Evolutionary conservation across 1,284 basidiomycete species (phyloP), one percentile per base, ranked within the genome.

Genomic region (Wolfiporia cocos): DNA sequence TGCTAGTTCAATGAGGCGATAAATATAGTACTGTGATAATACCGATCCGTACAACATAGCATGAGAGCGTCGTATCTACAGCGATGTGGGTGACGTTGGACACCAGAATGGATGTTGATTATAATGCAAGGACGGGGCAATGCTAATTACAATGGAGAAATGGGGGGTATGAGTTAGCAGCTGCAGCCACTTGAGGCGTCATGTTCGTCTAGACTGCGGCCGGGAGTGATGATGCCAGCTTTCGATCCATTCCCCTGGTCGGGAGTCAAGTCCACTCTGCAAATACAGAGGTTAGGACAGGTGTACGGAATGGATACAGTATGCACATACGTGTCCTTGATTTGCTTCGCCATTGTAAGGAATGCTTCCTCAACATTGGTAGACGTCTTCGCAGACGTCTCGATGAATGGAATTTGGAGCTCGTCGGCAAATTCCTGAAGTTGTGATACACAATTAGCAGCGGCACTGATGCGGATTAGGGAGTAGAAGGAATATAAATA

Each of bases 361-460:
- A 99, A 99, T 18, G 96, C 95, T 61, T 99, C 93, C 65, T 99
- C 96, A 49, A 99, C 96, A 60, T 98, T 97, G 47, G 91, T 91
- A 39, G 94, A 90, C 57, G 91, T 92, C 86, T 99, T 99, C 33
- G 96, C 96, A 4, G 93, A 97, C 11, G 95, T 99, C 74, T 99
- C 96, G 59, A 99, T 77, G 84, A 98, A 98, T 21, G 91, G 87
- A 53, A 99, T 92, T 53, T 77, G 77, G 40, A 99, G 74, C 61
- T 95, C 90, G 60, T 95, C 90, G 36, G 96, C 92, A 54, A 99
- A 93, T 70, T 95, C 92, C 84, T 92, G 26, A 28, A 7, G 14
- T 7, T 28, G 26, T 14, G 14, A 19, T 9, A 10, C 14, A n/a
- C 34, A 10, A 9, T 21, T 19, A 26, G 41, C 37, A 29, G 39